phyloP scores from a whole-genome alignment of 2,329 filamentous ascomycete species.

The Neopestalotiopsis rosae region DNA sequence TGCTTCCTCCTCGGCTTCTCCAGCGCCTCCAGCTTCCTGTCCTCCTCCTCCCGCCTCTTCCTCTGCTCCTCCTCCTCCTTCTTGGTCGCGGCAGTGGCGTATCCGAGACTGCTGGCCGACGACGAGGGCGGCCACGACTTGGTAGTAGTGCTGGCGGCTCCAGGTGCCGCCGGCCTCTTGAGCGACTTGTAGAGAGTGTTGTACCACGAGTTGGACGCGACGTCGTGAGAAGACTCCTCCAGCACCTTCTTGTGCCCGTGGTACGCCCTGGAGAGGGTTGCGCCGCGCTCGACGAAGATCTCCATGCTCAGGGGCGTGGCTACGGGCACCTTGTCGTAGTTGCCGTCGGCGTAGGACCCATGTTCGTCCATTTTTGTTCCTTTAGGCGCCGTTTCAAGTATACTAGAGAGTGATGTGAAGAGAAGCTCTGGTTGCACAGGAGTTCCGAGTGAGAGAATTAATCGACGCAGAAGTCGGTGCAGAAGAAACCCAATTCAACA shows the following conservation, averaged over 20 bases:
- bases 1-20: background rate
- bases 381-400: too few species aligned
- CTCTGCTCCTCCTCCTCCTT: background rate
- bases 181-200: background rate
- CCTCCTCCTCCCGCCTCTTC: background rate
- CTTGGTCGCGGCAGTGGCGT: background rate
- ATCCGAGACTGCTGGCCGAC: background rate
- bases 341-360: background rate
- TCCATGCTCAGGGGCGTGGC: background rate
- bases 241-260: background rate
- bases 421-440: background rate
- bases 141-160: too few species aligned
- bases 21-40: background rate
- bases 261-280: background rate
- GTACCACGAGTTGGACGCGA: background rate
- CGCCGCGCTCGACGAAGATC: background rate
- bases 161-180: background rate
- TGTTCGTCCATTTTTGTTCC: background rate
- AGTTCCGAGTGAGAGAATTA: too few species aligned
- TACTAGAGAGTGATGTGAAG: too few species aligned
- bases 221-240: background rate
- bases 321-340: background rate
- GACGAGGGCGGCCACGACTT: too few species aligned
- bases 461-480: too few species aligned
- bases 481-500: too few species aligned